phyloP scores from a whole-genome alignment of 148 eudicot species.

The Heliosperma pusillum region DNA sequence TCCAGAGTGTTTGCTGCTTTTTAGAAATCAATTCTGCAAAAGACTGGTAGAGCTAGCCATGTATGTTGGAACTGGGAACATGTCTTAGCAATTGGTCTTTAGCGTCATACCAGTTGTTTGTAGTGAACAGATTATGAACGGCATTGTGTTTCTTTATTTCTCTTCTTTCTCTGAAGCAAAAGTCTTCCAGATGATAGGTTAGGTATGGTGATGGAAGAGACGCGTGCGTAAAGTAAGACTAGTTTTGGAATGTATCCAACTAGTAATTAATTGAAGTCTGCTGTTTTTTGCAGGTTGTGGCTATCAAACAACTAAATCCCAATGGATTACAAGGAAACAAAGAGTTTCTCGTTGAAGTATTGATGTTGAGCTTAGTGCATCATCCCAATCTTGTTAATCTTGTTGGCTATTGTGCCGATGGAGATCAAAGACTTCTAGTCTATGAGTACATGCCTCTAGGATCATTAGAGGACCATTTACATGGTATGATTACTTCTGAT shows the following conservation, averaged over 20 bases:
- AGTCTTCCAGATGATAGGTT: no score
- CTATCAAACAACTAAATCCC: constrained; percentile 18
- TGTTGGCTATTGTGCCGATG: constrained; percentile 18
- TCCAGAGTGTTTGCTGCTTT: not conserved
- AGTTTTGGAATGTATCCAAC: no score
- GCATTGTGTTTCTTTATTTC: no score
- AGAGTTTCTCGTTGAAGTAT: constrained; percentile 16
- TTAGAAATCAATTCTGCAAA: not conserved
- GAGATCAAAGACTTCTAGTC: constrained; percentile 19
- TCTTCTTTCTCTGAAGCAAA: no score
- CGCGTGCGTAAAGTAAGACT: no score
- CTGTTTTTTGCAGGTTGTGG: constrained; percentile 13
- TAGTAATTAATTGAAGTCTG: no score
- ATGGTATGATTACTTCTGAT: not conserved
- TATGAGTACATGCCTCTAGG: constrained; percentile 17
- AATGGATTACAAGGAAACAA: constrained; percentile 19
- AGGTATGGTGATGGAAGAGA: no score
- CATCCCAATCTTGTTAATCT: constrained; percentile 19
- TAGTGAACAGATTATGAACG: no score
- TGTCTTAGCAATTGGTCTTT: no score
- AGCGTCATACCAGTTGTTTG: no score
- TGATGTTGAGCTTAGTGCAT: constrained; percentile 16
- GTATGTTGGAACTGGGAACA: no score
- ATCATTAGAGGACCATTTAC: constrained; percentile 5
- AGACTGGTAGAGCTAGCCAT: no score